Base-by-base conservation (phyloP, 495 filamentous ascomycete species). In the Rostrohypoxylon terebratum region DNA sequence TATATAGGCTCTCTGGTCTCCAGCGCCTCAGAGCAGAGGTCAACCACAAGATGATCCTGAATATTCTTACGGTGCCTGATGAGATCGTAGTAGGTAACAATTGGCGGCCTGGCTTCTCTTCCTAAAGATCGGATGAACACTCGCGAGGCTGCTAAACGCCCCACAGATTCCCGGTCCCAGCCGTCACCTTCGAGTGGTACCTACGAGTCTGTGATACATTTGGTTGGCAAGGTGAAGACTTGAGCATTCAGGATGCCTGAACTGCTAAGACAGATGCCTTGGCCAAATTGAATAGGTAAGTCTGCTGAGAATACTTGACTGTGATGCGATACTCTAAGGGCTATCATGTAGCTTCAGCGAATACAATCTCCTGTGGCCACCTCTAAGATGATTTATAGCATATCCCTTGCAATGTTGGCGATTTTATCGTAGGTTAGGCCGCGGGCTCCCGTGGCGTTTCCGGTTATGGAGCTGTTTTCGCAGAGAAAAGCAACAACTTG, bases 141-240 rank as follows among this genome's bases (percentile, higher is more conserved):
- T 58, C 20, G 25, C 25, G 25, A 36, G 51, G 25, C 6, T 34
- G 28, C 28, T 36, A 55, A 34, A 36, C 16, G 28, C 9, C 31
- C 28, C 51, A 31, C 34, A 3, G 57, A 51, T 9, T 79, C 59
- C 75, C 77, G 81, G 10, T 75, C 71, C 83, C 82, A 85, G 28
- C 77, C 78, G 18, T 66, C 59, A 40, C 81, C 83, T 2, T 83
- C 82, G 2, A 83, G 68, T 14, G 67, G 53, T 2, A 61, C 81
- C 83, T 82, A 86, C 9, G 66, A 71, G 50, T 84, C 79, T 21
- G 80, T 68, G 45, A 75, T 72, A 6, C 50, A 14, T n/a, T 68
- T 71, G 0, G 71, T 67, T 2, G 21, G 69, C 0, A 57, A 21
- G 2, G 45, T 21, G 16, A 73, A 78, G 21, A 59, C 55, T 10